phyloP scores from a whole-genome alignment of 2,329 filamentous ascomycete genomes.

The Fusarium burgessii region DNA sequence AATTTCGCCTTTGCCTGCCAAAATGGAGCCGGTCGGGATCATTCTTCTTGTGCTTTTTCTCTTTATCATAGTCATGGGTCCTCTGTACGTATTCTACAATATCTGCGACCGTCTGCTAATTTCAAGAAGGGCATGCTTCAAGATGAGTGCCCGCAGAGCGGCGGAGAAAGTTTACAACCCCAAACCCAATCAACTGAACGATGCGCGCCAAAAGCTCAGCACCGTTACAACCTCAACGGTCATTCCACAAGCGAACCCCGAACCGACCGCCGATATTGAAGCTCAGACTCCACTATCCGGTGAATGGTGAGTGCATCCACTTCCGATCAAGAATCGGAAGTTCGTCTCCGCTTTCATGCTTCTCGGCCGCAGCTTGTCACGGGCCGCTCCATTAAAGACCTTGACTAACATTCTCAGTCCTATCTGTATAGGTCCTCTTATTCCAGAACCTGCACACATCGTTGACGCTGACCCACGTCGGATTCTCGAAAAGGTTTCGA shows the following conservation, averaged over 20 bases:
- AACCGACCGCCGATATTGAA: constrained; percentile 34
- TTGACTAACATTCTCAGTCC: constrained; percentile 41
- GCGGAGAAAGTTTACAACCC: constrained; percentile 36
- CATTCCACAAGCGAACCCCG: constrained; percentile 19
- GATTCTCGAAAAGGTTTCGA: constrained; percentile 33
- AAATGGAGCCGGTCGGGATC: constrained; percentile 46
- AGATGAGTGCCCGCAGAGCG: constrained; percentile 21
- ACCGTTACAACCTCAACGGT: constrained; percentile 46
- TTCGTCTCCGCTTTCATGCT: constrained; percentile 17
- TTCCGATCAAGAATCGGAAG: not conserved
- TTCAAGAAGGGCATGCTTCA: constrained; percentile 34
- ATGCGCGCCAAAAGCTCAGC: constrained; percentile 48
- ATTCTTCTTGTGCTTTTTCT: constrained; percentile 43
- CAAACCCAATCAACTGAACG: constrained; percentile 36
- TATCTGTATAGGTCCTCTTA: constrained; percentile 51
- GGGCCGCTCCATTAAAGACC: not conserved
- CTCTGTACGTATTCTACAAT: constrained; percentile 27
- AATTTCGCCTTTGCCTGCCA: not conserved
- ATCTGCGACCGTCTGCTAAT: constrained; percentile 7
- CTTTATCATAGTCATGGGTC: constrained; percentile 37
- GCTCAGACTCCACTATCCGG: constrained; percentile 29
- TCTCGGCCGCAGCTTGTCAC: constrained; percentile 10
- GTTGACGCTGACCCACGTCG: constrained; percentile 28
- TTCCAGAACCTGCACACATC: constrained; percentile 43
- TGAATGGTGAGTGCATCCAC: constrained; percentile 45